Conservation (phyloP, 2,329 filamentous ascomycete species). For the Botrytis pseudocinerea region DNA sequence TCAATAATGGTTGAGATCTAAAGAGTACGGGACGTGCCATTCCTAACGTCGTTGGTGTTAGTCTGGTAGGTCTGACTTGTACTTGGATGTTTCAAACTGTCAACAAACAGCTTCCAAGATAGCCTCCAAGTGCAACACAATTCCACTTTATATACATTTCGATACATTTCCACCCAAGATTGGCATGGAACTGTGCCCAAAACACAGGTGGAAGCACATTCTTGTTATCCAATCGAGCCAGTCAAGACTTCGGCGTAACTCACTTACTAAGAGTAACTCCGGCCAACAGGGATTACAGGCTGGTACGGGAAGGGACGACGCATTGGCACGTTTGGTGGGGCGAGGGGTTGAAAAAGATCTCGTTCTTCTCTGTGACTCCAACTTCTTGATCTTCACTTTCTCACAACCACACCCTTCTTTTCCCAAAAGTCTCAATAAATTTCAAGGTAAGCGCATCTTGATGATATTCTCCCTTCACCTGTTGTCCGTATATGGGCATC, state of each 20-base stretch:
- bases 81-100: slow-evolving; percentile 6
- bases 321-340: slow-evolving; percentile 25
- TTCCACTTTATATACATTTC: not conserved
- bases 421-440: not conserved
- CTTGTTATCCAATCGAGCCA: not conserved
- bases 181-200: not conserved
- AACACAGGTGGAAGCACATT: not conserved
- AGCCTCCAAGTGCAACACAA: not conserved
- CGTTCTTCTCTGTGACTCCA: slow-evolving; percentile 19
- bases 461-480: not conserved
- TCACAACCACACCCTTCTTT: slow-evolving; percentile 4
- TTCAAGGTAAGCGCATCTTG: slow-evolving; percentile 7
- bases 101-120: slow-evolving; percentile 6
- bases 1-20: not conserved
- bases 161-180: not conserved
- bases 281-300: slow-evolving; percentile 13
- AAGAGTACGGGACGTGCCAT: not conserved
- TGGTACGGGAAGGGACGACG: slow-evolving; percentile 14
- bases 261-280: slow-evolving; percentile 18
- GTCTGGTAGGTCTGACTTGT: not conserved
- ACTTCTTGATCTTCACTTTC: slow-evolving; percentile 16
- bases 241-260: slow-evolving; percentile 13
- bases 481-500: not conserved
- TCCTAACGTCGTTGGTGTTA: not conserved
- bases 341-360: slow-evolving; percentile 25